Percentiles rank a stretch among this genome's conserved stretches.
Conservation (phyloP, 73 alveolate genomes). For the Paramecium caudatum region DNA sequence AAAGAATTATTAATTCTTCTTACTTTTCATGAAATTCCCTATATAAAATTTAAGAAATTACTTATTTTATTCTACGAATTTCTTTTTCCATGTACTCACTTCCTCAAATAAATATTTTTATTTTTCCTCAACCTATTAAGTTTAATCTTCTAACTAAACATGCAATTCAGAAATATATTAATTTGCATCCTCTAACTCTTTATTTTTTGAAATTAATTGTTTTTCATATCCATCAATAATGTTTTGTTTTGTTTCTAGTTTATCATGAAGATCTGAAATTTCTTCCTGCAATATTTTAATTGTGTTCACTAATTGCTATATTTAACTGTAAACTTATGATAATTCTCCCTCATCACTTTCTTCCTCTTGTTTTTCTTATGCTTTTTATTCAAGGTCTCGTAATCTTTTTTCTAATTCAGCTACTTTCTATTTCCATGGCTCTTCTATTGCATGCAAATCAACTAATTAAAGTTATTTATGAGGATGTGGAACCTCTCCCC, state of each 20-base stretch:
- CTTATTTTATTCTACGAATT: constrained; percentile 29
- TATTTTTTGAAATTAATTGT: not conserved
- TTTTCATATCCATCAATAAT: not conserved
- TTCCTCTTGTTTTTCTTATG: not conserved
- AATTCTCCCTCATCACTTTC: constrained; percentile 29
- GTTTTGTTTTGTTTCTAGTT: not conserved
- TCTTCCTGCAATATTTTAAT: constrained; percentile 39
- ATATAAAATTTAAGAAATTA: not conserved
- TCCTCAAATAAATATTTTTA: constrained; percentile 8
- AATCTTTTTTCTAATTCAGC: not conserved
- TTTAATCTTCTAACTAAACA: not conserved
- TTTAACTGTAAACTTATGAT: constrained; percentile 47
- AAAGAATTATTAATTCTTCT: constrained; percentile 22
- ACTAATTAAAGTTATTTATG: not conserved
- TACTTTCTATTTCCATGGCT: constrained; percentile 45
- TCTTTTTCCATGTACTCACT: constrained; percentile 9
- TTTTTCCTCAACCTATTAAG: not conserved
- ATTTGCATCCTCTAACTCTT: constrained; percentile 18
- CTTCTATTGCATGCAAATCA: not conserved
- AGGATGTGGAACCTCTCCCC: too few relatives aligned
- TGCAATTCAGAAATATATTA: not conserved
- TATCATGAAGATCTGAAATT: not conserved
- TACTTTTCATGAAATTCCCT: constrained; percentile 17
- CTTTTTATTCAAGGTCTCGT: not conserved
- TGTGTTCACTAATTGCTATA: constrained; percentile 21